A percentile compares a stretch with the other conserved stretches of the same genome.
phyloP scores from a whole-genome alignment of 1,284 basidiomycete species.

The Grifola frondosa region DNA sequence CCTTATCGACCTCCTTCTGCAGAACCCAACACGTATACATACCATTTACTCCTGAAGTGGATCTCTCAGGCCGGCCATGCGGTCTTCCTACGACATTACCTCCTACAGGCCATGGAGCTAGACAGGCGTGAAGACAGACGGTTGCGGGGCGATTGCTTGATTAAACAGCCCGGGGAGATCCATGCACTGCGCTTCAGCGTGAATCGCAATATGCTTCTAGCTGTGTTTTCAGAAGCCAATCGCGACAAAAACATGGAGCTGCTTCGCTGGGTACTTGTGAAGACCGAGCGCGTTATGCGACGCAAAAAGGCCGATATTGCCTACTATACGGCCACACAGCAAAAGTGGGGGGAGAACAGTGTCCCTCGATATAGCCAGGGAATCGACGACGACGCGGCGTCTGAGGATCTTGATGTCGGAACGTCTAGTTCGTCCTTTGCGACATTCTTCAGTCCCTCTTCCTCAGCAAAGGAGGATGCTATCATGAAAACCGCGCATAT shows the following conservation, averaged over 20 bases:
- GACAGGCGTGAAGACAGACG: constrained; percentile 40
- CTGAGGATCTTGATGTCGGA: constrained; percentile 8
- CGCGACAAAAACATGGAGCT: constrained; percentile 53
- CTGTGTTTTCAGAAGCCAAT: constrained; percentile 57
- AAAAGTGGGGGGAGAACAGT: constrained; percentile 19
- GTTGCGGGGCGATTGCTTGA: constrained; percentile 19
- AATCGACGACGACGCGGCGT: not conserved
- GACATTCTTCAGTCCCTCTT: constrained; percentile 22
- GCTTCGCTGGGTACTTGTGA: constrained; percentile 54
- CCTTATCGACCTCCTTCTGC: constrained; percentile 45
- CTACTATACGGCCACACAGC: constrained; percentile 38
- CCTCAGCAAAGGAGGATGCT: constrained; percentile 18
- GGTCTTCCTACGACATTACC: constrained; percentile 65
- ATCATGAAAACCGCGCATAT: not conserved
- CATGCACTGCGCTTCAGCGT: constrained; percentile 50
- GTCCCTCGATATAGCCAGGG: constrained; percentile 2
- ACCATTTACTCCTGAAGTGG: constrained; percentile 58
- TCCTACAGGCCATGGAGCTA: constrained; percentile 54
- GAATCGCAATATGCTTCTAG: constrained; percentile 52
- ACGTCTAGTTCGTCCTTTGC: constrained; percentile 15
- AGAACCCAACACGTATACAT: constrained; percentile 69
- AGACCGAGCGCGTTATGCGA: constrained; percentile 41
- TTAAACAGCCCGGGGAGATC: constrained; percentile 32
- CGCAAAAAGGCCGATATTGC: constrained; percentile 47
- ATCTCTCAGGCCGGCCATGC: constrained; percentile 46